phyloP scores from a whole-genome alignment of 164 flowering plant species.

The Piper betle region DNA sequence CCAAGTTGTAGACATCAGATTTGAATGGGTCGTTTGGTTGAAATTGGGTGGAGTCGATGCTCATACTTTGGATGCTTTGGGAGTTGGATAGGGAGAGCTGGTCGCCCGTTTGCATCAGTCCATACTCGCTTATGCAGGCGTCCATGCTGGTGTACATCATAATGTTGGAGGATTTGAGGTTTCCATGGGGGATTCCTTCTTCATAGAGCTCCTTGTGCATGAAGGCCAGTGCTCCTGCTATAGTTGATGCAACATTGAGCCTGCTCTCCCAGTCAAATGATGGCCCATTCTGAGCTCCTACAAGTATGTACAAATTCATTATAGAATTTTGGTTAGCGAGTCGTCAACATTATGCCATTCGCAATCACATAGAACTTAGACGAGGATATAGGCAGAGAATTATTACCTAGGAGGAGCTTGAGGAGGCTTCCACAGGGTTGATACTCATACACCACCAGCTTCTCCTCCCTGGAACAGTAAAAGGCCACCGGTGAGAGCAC shows the following conservation, averaged over 20 bases:
- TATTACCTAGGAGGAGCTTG: constrained; percentile 48
- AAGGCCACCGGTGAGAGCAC: constrained; percentile 46
- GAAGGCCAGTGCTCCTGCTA: constrained; percentile 37
- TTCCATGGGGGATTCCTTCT: constrained; percentile 50
- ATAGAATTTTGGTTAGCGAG: no score
- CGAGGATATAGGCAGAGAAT: no score
- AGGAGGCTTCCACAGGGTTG: constrained; percentile 54
- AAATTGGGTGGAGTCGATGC: no score
- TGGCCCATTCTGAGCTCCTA: constrained; percentile 31
- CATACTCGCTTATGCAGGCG: constrained; percentile 51
- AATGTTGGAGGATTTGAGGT: constrained; percentile 63
- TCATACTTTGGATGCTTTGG: no score
- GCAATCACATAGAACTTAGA: no score
- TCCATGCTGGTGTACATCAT: constrained; percentile 35
- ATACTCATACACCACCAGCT: constrained; percentile 56
- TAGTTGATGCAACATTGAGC: constrained; percentile 29
- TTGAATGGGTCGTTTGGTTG: constrained; percentile 14
- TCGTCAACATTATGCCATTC: no score
- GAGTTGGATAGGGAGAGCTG: no score
- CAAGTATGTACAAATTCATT: not conserved
- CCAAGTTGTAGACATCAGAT: constrained; percentile 34
- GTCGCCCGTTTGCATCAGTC: constrained; percentile 27
- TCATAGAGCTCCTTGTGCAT: constrained; percentile 35
- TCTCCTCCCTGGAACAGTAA: constrained; percentile 54
- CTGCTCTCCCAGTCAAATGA: constrained; percentile 52